Evolutionary conservation across 257 asterid species (phyloP).

Genomic region (Fraxinus cuspidata): DNA sequence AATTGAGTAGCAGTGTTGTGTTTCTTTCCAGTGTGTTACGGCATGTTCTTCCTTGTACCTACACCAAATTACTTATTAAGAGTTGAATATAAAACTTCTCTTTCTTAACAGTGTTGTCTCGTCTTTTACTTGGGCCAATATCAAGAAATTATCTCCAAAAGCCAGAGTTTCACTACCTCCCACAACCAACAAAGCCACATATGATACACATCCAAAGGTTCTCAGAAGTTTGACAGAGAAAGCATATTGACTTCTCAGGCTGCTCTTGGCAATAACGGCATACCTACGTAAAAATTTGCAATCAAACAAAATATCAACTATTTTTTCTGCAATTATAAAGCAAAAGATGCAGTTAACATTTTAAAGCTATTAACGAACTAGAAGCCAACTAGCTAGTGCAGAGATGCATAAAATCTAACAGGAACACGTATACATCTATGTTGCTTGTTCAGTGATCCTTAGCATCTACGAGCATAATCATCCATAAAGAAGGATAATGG

Average conservation of each 20-base stretch:
- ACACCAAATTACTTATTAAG: slow-evolving; percentile 20
- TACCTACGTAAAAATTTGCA: slow-evolving; percentile 57
- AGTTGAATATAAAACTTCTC: slow-evolving; percentile 11
- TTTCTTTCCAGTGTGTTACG: slow-evolving; percentile 85
- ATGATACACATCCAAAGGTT: slow-evolving; percentile 97
- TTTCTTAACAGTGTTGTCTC: slow-evolving; percentile 19
- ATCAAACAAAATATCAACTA: neutral
- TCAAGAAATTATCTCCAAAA: slow-evolving; percentile 20
- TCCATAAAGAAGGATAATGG: no score
- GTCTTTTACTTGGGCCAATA: slow-evolving; percentile 21
- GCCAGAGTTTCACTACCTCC: slow-evolving; percentile 56
- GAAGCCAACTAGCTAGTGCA: no score
- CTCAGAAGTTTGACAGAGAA: slow-evolving; percentile 79
- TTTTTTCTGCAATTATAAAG: no score
- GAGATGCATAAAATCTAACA: no score
- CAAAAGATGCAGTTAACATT: no score
- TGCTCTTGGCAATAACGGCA: slow-evolving; percentile 97
- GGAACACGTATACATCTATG: no score
- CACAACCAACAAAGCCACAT: slow-evolving; percentile 94
- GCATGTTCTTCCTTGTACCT: slow-evolving; percentile 88
- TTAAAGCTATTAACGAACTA: no score
- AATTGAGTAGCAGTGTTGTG: slow-evolving; percentile 93
- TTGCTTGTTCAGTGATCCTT: no score
- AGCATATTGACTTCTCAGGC: slow-evolving; percentile 88
- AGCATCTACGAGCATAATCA: no score